These are phyloP conservation scores for Kluyveromyces wickerhamii DNA, from an alignment of 805 yeast genomes.

Conservation along the genomic window DNA sequence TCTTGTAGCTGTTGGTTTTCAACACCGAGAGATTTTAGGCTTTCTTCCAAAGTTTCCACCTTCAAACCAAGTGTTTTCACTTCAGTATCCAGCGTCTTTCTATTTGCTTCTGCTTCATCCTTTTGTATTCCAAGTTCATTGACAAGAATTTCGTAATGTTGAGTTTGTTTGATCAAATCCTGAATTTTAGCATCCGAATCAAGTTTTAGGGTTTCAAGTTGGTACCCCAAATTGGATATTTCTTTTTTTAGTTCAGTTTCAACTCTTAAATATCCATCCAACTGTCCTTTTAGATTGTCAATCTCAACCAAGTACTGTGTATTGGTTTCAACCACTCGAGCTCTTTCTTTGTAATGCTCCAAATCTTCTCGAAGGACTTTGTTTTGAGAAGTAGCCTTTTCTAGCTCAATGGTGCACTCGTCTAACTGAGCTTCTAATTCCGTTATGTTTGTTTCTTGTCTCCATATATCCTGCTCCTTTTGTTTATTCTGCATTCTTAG, in stretches of 20 bases:
- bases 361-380: conserved; percentile 49
- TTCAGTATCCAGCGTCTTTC: conserved; percentile 39
- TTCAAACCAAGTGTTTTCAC: conserved; percentile 43
- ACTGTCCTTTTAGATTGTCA: conserved; percentile 42
- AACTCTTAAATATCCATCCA: conserved; percentile 46
- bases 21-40: conserved; percentile 49
- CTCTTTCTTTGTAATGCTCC: conserved; percentile 41
- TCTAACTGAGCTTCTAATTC: conserved; percentile 48
- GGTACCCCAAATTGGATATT: conserved; percentile 52
- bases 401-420: conserved; percentile 47
- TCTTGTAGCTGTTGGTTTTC: conserved; percentile 57
- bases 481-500: conserved; percentile 43
- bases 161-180: conserved; percentile 36
- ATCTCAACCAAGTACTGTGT: conserved; percentile 45
- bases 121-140: conserved; percentile 38
- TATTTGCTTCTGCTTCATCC: conserved; percentile 34
- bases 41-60: conserved; percentile 46
- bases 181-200: conserved; percentile 30
- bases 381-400: conserved; percentile 41
- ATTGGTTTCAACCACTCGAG: conserved; percentile 33
- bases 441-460: conserved; percentile 41
- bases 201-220: conserved; percentile 47
- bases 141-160: conserved; percentile 34
- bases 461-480: conserved; percentile 49
- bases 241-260: conserved; percentile 63